Percentiles rank a stretch among this genome's conserved stretches.
phyloP scores from a whole-genome alignment of 495 filamentous ascomycete species.

The Niebla homalea region DNA sequence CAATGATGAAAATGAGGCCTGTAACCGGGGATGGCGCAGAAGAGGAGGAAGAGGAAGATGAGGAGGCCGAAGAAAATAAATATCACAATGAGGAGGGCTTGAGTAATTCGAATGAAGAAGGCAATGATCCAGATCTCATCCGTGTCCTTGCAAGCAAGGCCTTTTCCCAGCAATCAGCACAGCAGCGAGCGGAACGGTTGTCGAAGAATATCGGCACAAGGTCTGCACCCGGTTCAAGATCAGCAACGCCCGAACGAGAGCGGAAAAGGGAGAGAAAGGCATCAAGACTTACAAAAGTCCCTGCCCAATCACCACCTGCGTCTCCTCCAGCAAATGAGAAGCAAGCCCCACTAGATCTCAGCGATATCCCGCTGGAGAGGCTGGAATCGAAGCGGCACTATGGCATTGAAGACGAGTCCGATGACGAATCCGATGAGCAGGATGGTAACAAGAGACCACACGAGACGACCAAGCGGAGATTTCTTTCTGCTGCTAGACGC shows the following conservation, averaged over 20 bases:
- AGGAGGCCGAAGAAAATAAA: background rate
- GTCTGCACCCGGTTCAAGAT: constrained; percentile 16
- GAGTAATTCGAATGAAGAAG: background rate
- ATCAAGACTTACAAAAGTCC: background rate
- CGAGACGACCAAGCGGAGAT: background rate
- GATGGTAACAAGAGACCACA: background rate
- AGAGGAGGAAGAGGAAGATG: background rate
- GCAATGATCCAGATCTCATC: constrained; percentile 1
- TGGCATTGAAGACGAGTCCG: constrained; percentile 18
- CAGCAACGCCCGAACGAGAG: constrained; percentile 3
- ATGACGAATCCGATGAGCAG: constrained; percentile 5
- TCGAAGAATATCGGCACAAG: constrained; percentile 15
- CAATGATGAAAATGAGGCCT: background rate
- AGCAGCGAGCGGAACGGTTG: constrained; percentile 15
- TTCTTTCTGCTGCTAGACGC: constrained; percentile 3
- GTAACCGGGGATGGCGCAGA: background rate
- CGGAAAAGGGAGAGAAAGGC: background rate
- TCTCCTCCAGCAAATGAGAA: constrained; percentile 5
- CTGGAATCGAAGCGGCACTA: constrained; percentile 12
- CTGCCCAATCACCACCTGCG: constrained; percentile 10
- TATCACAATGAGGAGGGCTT: background rate
- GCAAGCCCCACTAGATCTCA: constrained; percentile 10
- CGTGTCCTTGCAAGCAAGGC: constrained; percentile 7
- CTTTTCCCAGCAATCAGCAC: constrained; percentile 14
- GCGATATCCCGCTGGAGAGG: constrained; percentile 16